Evolutionary conservation across 345 rosid genomes (phyloP), one percentile per base, ranked within the genome.

Genomic region (Carallia brachiata): DNA sequence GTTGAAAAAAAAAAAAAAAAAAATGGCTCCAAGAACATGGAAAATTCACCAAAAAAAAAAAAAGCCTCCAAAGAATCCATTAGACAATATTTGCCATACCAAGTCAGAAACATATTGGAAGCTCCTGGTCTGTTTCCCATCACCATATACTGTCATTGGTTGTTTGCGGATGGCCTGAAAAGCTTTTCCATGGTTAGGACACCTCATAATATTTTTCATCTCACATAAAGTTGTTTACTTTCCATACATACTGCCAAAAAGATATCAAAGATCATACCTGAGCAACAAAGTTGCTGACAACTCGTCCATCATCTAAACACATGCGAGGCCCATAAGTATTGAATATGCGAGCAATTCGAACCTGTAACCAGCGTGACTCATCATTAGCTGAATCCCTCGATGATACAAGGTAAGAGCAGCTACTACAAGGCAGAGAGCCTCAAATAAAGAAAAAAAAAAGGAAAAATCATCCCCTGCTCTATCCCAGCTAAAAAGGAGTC

Each of bases 281-380:
- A 52, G 99, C 97, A 72, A 95, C 97, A 75, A 95, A 92, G 81
- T 95, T 95, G 87, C 99, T 95, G 79, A 95, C 99, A 75, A 95
- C 99, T 63, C 98, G 99, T 27, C 99, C 99, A 82, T 95, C 99
- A 74, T 95, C 99, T 52, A 95, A 85, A 77, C 99, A 92, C 98
- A 95, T 95, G 58, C 98, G 89, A 66, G 99, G 99, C 64, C 99
- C 99, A 75, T 95, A 95, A 3, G 99, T 95, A 78, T 92, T 95
- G 71, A 95, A 95, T 19, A 95, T 95, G 67, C 99, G 97, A 75
- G 98, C 97, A 84, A 95, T 95, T 40, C 99, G 89, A 28, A 95
- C 99, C 99, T 95, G 87, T 67, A 63, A 77, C 54, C 19, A 67
- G 52, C 61, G 76, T 57, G 63, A 6, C 19, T 59, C 37, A 44